Evolutionary conservation across 176 grass and related monocot genomes (phyloP).

Genomic region (Cocos nucifera): DNA sequence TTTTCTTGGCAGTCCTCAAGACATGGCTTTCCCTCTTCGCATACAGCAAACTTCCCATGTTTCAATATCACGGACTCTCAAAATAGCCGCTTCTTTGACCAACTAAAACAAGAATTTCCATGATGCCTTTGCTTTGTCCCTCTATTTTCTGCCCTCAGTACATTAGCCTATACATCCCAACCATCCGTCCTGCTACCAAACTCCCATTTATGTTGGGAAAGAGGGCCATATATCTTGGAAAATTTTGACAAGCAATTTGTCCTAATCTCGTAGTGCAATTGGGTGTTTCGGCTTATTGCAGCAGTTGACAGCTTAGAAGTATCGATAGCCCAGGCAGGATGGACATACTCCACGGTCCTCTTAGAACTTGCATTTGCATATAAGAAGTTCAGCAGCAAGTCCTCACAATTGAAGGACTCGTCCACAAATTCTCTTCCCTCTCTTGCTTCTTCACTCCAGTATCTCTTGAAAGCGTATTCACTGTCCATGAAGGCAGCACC

Average conservation of each 20-base stretch:
- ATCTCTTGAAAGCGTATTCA: slow-evolving; percentile 70
- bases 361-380: slow-evolving; percentile 56
- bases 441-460: slow-evolving; percentile 78
- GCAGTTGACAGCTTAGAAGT: slow-evolving; percentile 86
- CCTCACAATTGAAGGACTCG: slow-evolving; percentile 92
- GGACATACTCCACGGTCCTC: slow-evolving; percentile 82
- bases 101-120: too few relatives aligned
- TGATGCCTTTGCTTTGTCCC: too few relatives aligned
- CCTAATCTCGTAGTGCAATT: slow-evolving; percentile 67
- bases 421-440: slow-evolving; percentile 71
- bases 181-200: slow-evolving; percentile 53
- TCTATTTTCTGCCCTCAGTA: too few relatives aligned
- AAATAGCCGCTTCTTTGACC: too few relatives aligned
- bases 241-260: slow-evolving; percentile 82
- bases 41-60: too few relatives aligned
- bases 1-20: too few relatives aligned
- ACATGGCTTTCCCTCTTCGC: too few relatives aligned
- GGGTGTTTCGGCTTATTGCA: slow-evolving; percentile 83
- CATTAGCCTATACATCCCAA: slow-evolving; percentile 69
- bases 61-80: too few relatives aligned
- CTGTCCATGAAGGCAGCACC: slow-evolving; percentile 95
- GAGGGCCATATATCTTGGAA: slow-evolving; percentile 51
- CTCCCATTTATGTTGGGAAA: slow-evolving; percentile 34
- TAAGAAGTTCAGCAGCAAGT: slow-evolving; percentile 88
- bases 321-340: slow-evolving; percentile 95